Conservation (phyloP, 2,329 filamentous ascomycete genomes). For the Phaeosphaeria sp. region DNA sequence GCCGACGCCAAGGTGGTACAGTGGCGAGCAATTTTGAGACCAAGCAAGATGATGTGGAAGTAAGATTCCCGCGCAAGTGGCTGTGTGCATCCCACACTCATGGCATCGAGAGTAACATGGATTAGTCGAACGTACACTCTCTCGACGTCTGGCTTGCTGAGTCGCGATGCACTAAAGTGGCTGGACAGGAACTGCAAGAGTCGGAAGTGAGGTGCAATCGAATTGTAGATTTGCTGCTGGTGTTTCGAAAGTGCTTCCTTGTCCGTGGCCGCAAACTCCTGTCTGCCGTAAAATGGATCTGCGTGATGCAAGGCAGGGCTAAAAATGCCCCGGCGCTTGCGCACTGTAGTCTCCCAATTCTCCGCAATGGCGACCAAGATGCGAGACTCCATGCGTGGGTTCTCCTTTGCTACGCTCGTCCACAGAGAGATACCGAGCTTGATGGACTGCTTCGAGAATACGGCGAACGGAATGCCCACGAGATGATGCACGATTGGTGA, state of each 20-base stretch:
- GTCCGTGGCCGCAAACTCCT: slow-evolving; percentile 93
- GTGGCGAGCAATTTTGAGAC: slow-evolving; percentile 75
- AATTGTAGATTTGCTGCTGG: slow-evolving; percentile 79
- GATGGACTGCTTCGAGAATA: slow-evolving; percentile 95
- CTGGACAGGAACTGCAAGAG: slow-evolving; percentile 89
- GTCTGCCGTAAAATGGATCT: slow-evolving; percentile 88
- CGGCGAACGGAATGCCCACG: slow-evolving; percentile 88
- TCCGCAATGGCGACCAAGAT: slow-evolving; percentile 86
- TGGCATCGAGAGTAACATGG: slow-evolving; percentile 75
- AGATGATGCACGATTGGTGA: slow-evolving; percentile 83
- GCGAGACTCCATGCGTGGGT: slow-evolving; percentile 83
- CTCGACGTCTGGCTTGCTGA: slow-evolving; percentile 82
- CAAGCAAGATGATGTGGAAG: slow-evolving; percentile 85
- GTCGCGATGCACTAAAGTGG: slow-evolving; percentile 91
- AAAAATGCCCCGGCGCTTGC: slow-evolving; percentile 81
- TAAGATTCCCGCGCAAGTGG: slow-evolving; percentile 91
- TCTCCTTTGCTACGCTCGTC: slow-evolving; percentile 97
- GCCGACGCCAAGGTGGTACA: slow-evolving; percentile 69
- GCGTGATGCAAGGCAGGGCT: slow-evolving; percentile 72
- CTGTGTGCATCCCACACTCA: slow-evolving; percentile 70
- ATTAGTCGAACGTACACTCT: slow-evolving; percentile 82
- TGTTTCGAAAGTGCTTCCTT: slow-evolving; percentile 74
- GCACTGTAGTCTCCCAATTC: slow-evolving; percentile 87
- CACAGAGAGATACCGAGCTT: slow-evolving; percentile 94
- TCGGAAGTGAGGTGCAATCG: slow-evolving; percentile 84